A percentile compares a stretch with the other conserved stretches of the same genome.
Evolutionary conservation across 2,329 filamentous ascomycete species (phyloP).

Genomic region (Chaetomium olivaceum): DNA sequence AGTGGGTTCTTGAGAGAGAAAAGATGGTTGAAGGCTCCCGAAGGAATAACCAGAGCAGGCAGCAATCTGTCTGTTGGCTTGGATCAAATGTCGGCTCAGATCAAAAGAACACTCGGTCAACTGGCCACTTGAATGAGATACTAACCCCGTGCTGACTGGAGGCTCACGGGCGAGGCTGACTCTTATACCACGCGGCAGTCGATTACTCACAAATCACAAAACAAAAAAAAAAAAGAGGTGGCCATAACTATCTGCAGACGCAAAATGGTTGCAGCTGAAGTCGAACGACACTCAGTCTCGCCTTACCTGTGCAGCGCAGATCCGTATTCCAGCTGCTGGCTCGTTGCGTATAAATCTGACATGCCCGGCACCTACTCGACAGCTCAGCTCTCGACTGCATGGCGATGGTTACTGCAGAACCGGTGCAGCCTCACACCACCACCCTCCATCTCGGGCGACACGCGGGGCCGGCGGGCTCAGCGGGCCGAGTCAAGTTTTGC

Average conservation of each 20-base stretch:
- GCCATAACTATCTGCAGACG: not conserved
- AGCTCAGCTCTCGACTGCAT: constrained; percentile 20
- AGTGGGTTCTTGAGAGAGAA: not conserved
- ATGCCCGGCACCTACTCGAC: not conserved
- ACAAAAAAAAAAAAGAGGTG: not conserved
- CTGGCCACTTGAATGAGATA: not conserved
- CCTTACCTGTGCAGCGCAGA: constrained; percentile 21
- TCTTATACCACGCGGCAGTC: constrained; percentile 9
- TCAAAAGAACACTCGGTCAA: not conserved
- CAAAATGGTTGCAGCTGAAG: constrained; percentile 19
- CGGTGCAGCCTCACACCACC: constrained; percentile 16
- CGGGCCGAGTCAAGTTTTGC: constrained; percentile 21
- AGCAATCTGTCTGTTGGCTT: not conserved
- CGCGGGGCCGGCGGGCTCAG: not conserved
- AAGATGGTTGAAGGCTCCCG: too few relatives aligned
- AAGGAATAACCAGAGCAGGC: not conserved
- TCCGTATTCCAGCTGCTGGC: constrained; percentile 6
- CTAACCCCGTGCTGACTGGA: not conserved
- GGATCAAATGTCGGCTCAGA: not conserved
- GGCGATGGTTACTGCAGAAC: not conserved
- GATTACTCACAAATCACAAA: constrained; percentile 9
- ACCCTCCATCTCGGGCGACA: constrained; percentile 17
- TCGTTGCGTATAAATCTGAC: constrained; percentile 12
- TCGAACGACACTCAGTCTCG: constrained; percentile 17
- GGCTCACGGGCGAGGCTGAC: constrained; percentile 5